Conservation (phyloP, 805 yeast species). For the Saccharomycopsis javanensis region DNA sequence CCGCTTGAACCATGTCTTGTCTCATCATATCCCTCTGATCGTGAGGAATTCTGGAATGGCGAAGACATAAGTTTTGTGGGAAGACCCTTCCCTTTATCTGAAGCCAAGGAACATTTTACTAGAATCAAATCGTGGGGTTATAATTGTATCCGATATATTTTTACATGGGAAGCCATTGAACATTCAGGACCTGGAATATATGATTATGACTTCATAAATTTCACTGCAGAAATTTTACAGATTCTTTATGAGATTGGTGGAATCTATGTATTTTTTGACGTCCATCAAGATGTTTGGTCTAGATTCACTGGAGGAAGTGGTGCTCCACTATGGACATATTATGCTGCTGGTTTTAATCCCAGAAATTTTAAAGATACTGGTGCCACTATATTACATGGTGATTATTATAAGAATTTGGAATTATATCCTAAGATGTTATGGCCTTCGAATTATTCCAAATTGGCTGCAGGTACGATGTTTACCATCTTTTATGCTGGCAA, state of each 20-base stretch:
- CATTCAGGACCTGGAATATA: constrained; percentile 79
- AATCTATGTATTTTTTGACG: constrained; percentile 69
- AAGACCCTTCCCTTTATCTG: constrained; percentile 67
- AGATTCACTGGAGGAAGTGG: constrained; percentile 85
- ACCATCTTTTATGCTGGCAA: constrained; percentile 77
- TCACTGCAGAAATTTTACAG: constrained; percentile 51
- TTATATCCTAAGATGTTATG: constrained; percentile 78
- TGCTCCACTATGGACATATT: constrained; percentile 88
- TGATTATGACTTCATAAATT: constrained; percentile 67
- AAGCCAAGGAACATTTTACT: constrained; percentile 57
- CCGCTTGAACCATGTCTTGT: constrained; percentile 50
- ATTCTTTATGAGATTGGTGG: constrained; percentile 58
- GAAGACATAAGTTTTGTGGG: constrained; percentile 75
- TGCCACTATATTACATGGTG: constrained; percentile 67
- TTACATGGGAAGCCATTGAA: constrained; percentile 91
- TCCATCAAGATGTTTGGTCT: constrained; percentile 94
- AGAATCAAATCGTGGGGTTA: constrained; percentile 75
- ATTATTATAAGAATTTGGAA: constrained; percentile 27
- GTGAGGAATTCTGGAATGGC: constrained; percentile 48
- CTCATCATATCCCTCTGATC: constrained; percentile 27
- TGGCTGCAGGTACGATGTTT: constrained; percentile 75
- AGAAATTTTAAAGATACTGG: constrained; percentile 57
- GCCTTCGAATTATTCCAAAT: constrained; percentile 76
- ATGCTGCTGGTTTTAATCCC: constrained; percentile 83
- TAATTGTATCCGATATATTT: constrained; percentile 63